Evolutionary conservation across 2,329 filamentous ascomycete species (phyloP).

Genomic region (Hypocreales sp.): DNA sequence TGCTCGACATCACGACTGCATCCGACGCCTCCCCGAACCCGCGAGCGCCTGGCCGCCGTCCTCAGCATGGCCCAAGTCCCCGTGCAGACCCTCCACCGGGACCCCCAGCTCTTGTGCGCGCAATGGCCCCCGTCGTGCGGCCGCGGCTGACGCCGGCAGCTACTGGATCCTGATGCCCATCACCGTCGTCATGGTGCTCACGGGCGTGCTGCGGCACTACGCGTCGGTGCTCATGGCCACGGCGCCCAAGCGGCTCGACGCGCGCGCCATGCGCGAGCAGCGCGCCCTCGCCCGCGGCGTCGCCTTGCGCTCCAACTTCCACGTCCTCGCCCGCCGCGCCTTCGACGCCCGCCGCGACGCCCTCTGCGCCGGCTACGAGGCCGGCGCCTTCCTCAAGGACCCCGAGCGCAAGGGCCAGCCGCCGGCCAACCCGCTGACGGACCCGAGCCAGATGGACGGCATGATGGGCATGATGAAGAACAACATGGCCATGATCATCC

Average conservation of each 20-base stretch:
- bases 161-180: conserved; percentile 99
- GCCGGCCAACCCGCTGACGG: conserved; percentile 83
- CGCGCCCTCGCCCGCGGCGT: conserved; percentile 71
- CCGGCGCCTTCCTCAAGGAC: conserved; percentile 77
- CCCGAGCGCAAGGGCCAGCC: conserved; percentile 76
- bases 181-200: conserved; percentile 94
- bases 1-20: too few relatives aligned
- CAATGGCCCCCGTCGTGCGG: too few relatives aligned
- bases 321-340: conserved; percentile 59
- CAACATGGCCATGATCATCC: conserved; percentile 99
- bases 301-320: conserved; percentile 68
- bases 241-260: conserved; percentile 67
- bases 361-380: conserved; percentile 68
- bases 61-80: conserved; percentile 63
- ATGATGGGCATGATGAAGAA: conserved; percentile 99
- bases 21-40: too few relatives aligned
- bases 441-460: conserved; percentile 93
- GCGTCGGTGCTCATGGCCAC: conserved; percentile 80
- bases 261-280: conserved; percentile 69
- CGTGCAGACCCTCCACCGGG: conserved; percentile 91
- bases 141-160: conserved; percentile 29
- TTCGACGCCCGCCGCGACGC: conserved; percentile 72
- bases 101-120: conserved; percentile 91
- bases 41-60: too few relatives aligned
- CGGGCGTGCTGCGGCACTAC: conserved; percentile 91